Evolutionary conservation across 169 alveolate species (phyloP), one percentile per base, ranked within the genome.

Genomic region (Cryptosporidium muris): DNA sequence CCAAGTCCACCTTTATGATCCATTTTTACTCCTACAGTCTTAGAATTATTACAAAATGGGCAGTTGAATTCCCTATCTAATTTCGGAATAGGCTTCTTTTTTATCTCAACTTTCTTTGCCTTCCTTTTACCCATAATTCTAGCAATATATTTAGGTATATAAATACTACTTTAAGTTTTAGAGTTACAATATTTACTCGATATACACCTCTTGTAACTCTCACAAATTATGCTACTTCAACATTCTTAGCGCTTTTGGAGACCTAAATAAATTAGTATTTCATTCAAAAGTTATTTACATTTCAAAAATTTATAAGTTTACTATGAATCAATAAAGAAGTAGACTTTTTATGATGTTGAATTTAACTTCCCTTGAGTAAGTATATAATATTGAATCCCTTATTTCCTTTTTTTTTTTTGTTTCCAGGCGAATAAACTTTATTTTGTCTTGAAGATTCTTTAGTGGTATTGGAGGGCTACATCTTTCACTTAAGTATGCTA

Each of bases 51-150:
- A 91, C 99, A 97, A 88, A 89, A 94, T 80, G 98, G 98, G 74
- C 99, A 97, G 58, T 95, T 94, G 80, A 97, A 97, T 65, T 95
- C 97, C 54, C 92, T 95, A 58, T 95, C 98, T 25, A 95, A 89
- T 80, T 96, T 97, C 67, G 96, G 90, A 7, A 90, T 82, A 34
- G 82, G 90, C 60, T 81, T 91, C 64, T 82, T 90, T 58, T 89
- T 82, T 38, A 92, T 91, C 52, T 88, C 89, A 42, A 89, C 82
- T 90, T 81, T 88, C 48, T 88, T 88, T 16, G 92, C 81, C 80
- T 93, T 93, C 58, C 96, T 80, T 74, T 93, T 92, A 63, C 94
- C 96, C 96, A 93, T 93, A 47, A 3, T 25, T 51, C 12, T 1
- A 16, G 40, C 38, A 60, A 60, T 34, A 60, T 25, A 34, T 34